Base-by-base conservation (phyloP, 495 filamentous ascomycete genomes). In the Aspergillus taichungensis region DNA sequence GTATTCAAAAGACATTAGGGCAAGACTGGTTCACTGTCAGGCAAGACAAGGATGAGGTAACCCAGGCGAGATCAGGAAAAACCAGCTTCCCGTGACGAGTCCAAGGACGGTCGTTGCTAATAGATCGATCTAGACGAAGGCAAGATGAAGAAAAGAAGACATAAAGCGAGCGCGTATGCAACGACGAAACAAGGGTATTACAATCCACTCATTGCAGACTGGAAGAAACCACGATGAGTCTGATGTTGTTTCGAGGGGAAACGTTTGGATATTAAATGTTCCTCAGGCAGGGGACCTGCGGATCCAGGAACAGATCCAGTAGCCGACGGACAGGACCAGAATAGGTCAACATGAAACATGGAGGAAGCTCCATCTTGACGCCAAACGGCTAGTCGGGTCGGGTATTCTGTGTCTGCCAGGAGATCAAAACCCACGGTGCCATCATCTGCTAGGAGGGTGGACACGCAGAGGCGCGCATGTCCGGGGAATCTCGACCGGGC, bases 1-100 rank as follows among this genome's bases (percentile, higher is more conserved):
- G 42, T 66, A 63, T 49, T 68, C 62, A 27, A 68, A 50, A 59
- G 72, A 64, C 73, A 77, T 77, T 46, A 49, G 67, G 52, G 37
- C 45, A 44, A 35, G 28, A 45, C 14, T 18, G 11, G 36, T 36
- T 43, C 30, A 41, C 34, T 8, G 34, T 27, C 29, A 36, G 14
- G n/a, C 1, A 35, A 37, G 14, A 36, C 14, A 28, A 13, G 33
- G 8, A 30, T 41, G 27, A 29, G 6, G 8, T 10, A 9, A 31
- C n/a, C 24, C 5, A 13, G 13, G 10, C 11, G 30, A 11, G 6
- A n/a, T 29, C 36, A 13, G 53, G 51, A 52, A 56, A 49, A 38
- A 34, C 57, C 57, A 57, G 57, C 57, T 55, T 55, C 53, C 57
- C 30, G 40, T 27, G 41, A 9, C 13, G 38, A 33, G 43, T 41